Base-by-base conservation (phyloP, 2,329 filamentous ascomycete genomes). In the Pestalotiopsis sp. region DNA sequence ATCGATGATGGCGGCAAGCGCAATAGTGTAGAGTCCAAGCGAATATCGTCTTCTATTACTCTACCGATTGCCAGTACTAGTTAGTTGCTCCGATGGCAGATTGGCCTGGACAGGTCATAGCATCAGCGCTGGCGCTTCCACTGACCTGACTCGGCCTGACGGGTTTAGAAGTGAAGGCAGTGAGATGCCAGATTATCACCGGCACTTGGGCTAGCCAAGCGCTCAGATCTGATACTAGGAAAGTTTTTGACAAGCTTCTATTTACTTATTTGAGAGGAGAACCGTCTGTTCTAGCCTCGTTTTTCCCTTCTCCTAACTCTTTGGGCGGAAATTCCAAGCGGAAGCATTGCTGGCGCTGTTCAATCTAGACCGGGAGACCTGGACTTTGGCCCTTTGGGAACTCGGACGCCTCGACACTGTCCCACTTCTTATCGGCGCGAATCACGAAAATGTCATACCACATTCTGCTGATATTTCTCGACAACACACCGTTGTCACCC, bases 371-470 rank as follows among this genome's bases (percentile, higher is more conserved):
- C 59, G 31, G 59, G 59, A 38, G 59, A 20, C 59, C 59, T 36
- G 27, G 59, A 36, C 59, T 62, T 36, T 62, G n/a, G 31, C 31
- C 31, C 31, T 36, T 36, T 36, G 31, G 31, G 31, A 36, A 36
- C 31, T 36, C 31, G 31, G 59, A 36, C 45, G 59, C 59, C 59
- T 62, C 59, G n/a, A 36, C 14, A 36, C 31, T 36, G 41, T 62
- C 36, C 59, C 59, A 62, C 59, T 62, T 62, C 59, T 62, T 62
- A 62, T 62, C 59, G 31, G 31, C 31, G n/a, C 59, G n/a, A 20
- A 27, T 20, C 17, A 62, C 17, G 27, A 27, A 49, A 52, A 20
- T 62, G 59, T 62, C 59, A 62, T 13, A 39, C 59, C 59, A 62
- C 31, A 36, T 39, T 39, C 27, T 62, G 59, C 59, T 36, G 59